phyloP scores from a whole-genome alignment of 23 red algal genomes.

The Gracilaria domingensis region DNA sequence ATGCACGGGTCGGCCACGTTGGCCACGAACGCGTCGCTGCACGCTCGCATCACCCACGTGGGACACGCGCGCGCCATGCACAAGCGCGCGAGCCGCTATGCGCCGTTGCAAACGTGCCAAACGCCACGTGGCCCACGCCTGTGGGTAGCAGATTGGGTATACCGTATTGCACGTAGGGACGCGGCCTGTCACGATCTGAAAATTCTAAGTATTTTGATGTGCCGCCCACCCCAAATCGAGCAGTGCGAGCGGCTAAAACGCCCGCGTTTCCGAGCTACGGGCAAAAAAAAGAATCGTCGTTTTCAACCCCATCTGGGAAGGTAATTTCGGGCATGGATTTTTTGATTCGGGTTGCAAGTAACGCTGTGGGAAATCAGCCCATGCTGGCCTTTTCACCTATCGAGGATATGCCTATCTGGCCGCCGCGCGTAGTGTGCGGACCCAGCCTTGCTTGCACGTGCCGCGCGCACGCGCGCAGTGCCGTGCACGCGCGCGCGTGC shows the following conservation, averaged over 20 bases:
- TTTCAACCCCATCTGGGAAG: not conserved
- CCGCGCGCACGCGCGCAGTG: too few relatives aligned
- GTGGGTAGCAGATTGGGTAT: not conserved
- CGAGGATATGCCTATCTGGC: too few relatives aligned
- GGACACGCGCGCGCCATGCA: too few relatives aligned
- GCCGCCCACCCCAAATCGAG: not conserved
- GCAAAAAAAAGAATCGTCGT: not conserved
- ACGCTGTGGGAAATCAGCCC: too few relatives aligned
- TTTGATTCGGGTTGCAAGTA: not conserved
- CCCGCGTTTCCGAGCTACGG: not conserved
- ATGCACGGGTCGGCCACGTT: too few relatives aligned
- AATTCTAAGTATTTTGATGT: slow-evolving; percentile 6
- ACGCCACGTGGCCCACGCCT: too few relatives aligned
- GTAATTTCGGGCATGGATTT: not conserved
- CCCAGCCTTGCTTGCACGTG: not conserved
- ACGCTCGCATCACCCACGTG: not conserved
- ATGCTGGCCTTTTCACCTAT: not conserved
- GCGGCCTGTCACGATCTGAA: not conserved
- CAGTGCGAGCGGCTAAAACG: not conserved
- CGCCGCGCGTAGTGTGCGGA: too few relatives aligned
- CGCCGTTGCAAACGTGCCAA: too few relatives aligned
- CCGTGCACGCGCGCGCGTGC: too few relatives aligned
- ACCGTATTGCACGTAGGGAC: not conserved
- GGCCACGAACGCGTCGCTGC: not conserved
- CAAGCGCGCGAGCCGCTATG: too few relatives aligned